Base-by-base conservation (phyloP, 352 stramenopile genomes). In the Plasmopara halstedii region DNA sequence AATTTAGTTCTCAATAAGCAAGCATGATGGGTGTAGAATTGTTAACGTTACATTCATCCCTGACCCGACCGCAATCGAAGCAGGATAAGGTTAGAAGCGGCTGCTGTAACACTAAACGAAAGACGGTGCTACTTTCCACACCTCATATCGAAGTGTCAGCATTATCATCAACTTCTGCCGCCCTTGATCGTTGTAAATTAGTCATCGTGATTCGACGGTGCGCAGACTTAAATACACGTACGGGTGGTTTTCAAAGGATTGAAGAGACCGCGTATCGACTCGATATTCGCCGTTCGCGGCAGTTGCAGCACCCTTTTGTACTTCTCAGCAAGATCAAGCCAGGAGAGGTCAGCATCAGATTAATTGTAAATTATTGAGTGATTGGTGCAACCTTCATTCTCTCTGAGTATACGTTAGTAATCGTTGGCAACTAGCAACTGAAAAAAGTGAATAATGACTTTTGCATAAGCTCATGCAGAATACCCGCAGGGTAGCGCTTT, bases 181-280 rank as follows among this genome's bases (percentile, higher is more conserved):
- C 34, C 11, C 18, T 44, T 9, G 32, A 15, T 14, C 50, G 27
- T 15, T 38, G 40, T 31, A 59, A 63, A 20, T 49, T 41, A 26
- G 40, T 64, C 7, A 49, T 83, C 15, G 70, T 84, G 46, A 60
- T 87, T 52, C 70, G 75, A 54, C 72, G 68, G 43, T 89, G 78
- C 54, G 68, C 83, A 19, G 75, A 85, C 40, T 29, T 83, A 27
- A 57, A 72, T 44, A 63, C 87, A 26, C 75, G 75, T 31, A 89
- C 75, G 2, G 73, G 73, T 39, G 79, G 79, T 48, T 90, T 90
- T 56, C 79, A 90, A 54, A 78, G 61, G 46, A 90, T 90, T 50
- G 72, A 87, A 41, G 79, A 90, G 51, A 58, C 70, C 25, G 67
- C 69, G 17, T 48, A 67, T 56, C 65, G 67, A 18, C 59, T 61